Percentiles rank a stretch among this genome's conserved stretches.
Conservation (phyloP, 768 basidiomycete genomes). For the Neoboletus brunneissimus region DNA sequence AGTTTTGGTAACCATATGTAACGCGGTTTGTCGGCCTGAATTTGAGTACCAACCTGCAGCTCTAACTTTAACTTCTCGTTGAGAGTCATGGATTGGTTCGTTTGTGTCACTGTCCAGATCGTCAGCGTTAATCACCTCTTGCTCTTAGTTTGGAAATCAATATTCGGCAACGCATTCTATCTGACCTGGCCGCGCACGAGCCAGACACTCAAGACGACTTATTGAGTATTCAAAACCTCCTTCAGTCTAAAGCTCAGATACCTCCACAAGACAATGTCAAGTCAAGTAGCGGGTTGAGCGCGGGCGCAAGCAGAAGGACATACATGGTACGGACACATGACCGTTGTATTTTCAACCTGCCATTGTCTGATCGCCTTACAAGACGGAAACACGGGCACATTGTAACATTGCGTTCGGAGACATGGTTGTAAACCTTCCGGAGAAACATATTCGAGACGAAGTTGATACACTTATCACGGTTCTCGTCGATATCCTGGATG, state of each 20-base stretch:
- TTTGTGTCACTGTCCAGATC: background rate
- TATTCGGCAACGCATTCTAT: conserved; percentile 70
- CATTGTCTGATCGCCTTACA: conserved; percentile 3
- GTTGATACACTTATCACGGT: conserved; percentile 54
- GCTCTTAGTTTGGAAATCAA: conserved; percentile 66
- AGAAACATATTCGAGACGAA: conserved; percentile 48
- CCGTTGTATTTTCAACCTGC: background rate
- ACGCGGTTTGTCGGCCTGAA: no score
- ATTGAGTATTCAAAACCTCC: conserved; percentile 49
- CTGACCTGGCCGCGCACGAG: conserved; percentile 65
- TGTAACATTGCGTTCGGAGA: conserved; percentile 85
- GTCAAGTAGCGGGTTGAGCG: conserved; percentile 23
- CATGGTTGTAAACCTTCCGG: conserved; percentile 62
- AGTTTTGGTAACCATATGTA: no score
- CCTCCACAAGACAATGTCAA: conserved; percentile 18
- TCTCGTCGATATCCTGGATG: conserved; percentile 64
- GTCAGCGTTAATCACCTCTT: background rate
- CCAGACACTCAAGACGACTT: conserved; percentile 47
- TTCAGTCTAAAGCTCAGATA: conserved; percentile 61
- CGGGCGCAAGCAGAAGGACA: conserved; percentile 26
- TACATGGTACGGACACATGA: conserved; percentile 53
- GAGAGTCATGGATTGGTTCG: conserved; percentile 50
- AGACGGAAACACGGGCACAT: conserved; percentile 72
- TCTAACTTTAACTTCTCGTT: background rate
- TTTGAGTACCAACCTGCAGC: no score